Conservation (phyloP, 176 grass and related monocot genomes). For the Oryza brachyantha region DNA sequence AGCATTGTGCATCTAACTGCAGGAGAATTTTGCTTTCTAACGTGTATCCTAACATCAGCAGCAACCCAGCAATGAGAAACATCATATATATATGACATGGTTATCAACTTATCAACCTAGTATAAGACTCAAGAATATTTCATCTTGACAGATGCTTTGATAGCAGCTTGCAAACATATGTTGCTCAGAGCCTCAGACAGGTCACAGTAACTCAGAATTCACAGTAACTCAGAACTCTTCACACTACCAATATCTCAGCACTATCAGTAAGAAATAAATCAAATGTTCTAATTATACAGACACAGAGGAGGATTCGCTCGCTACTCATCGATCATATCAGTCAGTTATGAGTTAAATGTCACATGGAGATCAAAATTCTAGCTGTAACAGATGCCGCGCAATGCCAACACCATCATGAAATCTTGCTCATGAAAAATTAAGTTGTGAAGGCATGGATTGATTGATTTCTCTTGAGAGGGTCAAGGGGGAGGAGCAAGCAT, state of each 20-base stretch:
- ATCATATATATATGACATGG: background rate
- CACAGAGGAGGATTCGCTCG: slow-evolving; percentile 35
- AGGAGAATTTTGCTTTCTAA: background rate
- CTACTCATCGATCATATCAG: slow-evolving; percentile 39
- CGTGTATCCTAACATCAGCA: background rate
- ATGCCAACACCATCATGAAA: slow-evolving; percentile 50
- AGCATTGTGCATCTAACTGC: background rate
- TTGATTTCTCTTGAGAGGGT: slow-evolving; percentile 28
- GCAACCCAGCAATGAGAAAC: background rate
- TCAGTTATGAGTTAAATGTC: slow-evolving; percentile 60
- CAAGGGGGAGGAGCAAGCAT: slow-evolving; percentile 32
- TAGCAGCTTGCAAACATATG: slow-evolving; percentile 7
- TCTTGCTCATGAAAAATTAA: slow-evolving; percentile 57
- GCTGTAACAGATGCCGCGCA: slow-evolving; percentile 30
- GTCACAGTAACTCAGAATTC: background rate
- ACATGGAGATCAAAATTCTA: slow-evolving; percentile 59
- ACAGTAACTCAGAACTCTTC: slow-evolving; percentile 33
- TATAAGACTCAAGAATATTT: background rate
- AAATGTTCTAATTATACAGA: slow-evolving; percentile 62
- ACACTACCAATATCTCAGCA: slow-evolving; percentile 40
- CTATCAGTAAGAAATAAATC: slow-evolving; percentile 56
- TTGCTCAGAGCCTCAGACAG: background rate
- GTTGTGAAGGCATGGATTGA: slow-evolving; percentile 45
- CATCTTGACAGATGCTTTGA: background rate
- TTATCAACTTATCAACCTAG: background rate